Base-by-base conservation (phyloP, 148 eudicot species). In the Diospyros kaki region DNA sequence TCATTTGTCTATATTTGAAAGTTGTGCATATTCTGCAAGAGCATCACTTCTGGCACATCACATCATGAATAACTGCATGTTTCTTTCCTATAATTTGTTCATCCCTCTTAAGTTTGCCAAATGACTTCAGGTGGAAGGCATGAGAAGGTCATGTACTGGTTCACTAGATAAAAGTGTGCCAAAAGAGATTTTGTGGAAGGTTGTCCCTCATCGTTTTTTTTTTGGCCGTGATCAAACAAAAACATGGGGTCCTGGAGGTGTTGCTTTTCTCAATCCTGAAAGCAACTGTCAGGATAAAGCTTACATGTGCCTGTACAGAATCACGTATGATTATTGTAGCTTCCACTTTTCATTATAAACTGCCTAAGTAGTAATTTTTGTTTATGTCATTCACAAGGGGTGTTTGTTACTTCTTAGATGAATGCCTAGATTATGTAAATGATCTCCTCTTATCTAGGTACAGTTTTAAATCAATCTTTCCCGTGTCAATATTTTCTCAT, bases 211-310 rank as follows among this genome's bases (percentile, higher is more conserved):
- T 77, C 94, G 97, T 71, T 76, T 92, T 72, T 89, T 95, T 81
- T 95, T 92, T 79, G 99, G 87, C 67, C 93, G 80, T 78, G 99
- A 90, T 54, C 50, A 71, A 66, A 79, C 86, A 4, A 73, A 8
- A 51, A 87, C 94, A 54, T 95, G 99, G 99, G 99, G 99, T 67
- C 88, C 86, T 69, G 99, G 97, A 50, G 99, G 99, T 61, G 96
- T 84, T 79, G 99, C 99, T 81, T 95, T 95, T 79, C 92, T 95
- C 73, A 85, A 89, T 75, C 99, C 99, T 72, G 87, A 81, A 79
- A 88, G 88, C 73, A 82, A 55, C 79, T 58, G 68, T 8, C 72
- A 81, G 66, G 89, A 90, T 53, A 82, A 85, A 78, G 77, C 94
- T 70, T 78, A 87, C 82, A 54, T 90, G 73, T 86, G 92, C 86